Base-by-base conservation (phyloP, 495 filamentous ascomycete genomes). In the Penicillium turbatum region DNA sequence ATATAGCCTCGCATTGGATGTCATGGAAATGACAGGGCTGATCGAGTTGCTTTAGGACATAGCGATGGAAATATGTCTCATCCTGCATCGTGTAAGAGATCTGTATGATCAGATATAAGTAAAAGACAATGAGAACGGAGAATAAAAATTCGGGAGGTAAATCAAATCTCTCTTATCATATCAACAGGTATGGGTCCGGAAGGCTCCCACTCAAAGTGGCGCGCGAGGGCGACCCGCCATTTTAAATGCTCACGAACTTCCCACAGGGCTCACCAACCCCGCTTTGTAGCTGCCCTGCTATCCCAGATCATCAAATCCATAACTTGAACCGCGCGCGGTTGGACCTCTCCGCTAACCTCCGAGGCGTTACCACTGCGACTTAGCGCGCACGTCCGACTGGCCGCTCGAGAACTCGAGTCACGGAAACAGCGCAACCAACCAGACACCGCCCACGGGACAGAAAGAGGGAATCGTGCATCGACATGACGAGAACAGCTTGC, bases 401-500 rank as follows among this genome's bases (percentile, higher is more conserved):
- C 39, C 35, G 37, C 29, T 24, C 44, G 32, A 41, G 27, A 26
- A 41, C 38, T 34, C 48, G 16, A 19, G 29, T 21, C 35, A 51
- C 48, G 37, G 27, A 38, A 48, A 15, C 46, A 34, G 17, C 39
- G 19, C 38, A 42, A 38, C 24, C 46, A 40, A 16, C 21, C 40
- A 36, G 17, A 24, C 31, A 47, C 34, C 16, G 24, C 13, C 27
- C 11, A 29, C 46, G 31, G 26, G 10, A 30, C 26, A 51, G 51
- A 57, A 31, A 48, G 21, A 35, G 44, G 13, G 40, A 48, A 11
- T 24, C 11, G 15, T 4, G 6, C 3, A 4, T 29, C n/a, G 39
- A 8, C 58, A 71, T 71, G 64, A 64, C 68, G 6, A 48, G 41
- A 39, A 46, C 62, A 32, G 32, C 51, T 7, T 9, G 60, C 17